Percentiles rank a stretch among this genome's conserved stretches.
Evolutionary conservation across 2,329 filamentous ascomycete genomes (phyloP).

Genomic region (Beauveria pseudobassiana): DNA sequence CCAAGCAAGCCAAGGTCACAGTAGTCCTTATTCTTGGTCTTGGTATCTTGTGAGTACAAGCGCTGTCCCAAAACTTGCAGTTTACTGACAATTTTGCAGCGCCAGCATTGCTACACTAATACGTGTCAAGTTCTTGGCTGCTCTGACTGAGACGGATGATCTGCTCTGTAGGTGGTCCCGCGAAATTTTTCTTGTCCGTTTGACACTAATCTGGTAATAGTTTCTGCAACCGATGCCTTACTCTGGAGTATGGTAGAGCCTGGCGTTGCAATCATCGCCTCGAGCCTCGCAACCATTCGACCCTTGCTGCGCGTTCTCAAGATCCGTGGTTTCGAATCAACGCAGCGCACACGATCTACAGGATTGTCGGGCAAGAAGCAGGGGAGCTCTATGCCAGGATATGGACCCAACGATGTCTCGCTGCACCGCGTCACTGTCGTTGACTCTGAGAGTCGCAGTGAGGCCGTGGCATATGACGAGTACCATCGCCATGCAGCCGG

Average conservation of each 20-base stretch:
- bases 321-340: conserved; percentile 39
- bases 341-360: conserved; percentile 25
- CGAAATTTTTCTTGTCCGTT: not conserved
- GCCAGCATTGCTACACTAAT: conserved; percentile 48
- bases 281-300: conserved; percentile 46
- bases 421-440: conserved; percentile 22
- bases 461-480: conserved; percentile 15
- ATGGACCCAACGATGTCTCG: conserved; percentile 30
- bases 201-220: conserved; percentile 23
- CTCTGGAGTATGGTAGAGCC: conserved; percentile 52
- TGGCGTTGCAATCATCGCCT: conserved; percentile 46
- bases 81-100: conserved; percentile 20
- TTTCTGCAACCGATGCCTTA: conserved; percentile 43
- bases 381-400: conserved; percentile 23
- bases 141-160: conserved; percentile 36
- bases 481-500: conserved; percentile 10
- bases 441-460: conserved; percentile 16
- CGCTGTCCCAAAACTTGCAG: too few species aligned
- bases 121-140: conserved; percentile 39
- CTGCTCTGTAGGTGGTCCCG: conserved; percentile 37
- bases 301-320: conserved; percentile 43
- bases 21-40: conserved; percentile 42
- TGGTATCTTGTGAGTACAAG: conserved; percentile 38
- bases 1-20: conserved; percentile 41
- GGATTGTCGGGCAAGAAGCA: conserved; percentile 24